These are phyloP conservation scores for Starmerella stellata DNA, from an alignment of 805 yeast species.

Conservation along the genomic window DNA sequence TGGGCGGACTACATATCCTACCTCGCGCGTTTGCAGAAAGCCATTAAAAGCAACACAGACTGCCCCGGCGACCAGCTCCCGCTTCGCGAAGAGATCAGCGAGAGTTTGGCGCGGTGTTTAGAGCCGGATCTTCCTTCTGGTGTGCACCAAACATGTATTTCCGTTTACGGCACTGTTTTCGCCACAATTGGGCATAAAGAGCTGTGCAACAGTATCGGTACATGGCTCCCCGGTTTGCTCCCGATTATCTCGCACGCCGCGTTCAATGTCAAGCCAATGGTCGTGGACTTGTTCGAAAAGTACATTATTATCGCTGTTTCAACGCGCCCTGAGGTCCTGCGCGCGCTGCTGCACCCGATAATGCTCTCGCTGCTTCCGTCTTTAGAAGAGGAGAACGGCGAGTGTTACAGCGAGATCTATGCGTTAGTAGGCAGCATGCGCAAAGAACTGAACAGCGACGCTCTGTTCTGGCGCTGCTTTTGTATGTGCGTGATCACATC, in stretches of 20 bases:
- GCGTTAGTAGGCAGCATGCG: conserved; percentile 44
- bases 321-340: conserved; percentile 21
- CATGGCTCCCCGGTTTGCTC: conserved; percentile 87
- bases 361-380: conserved; percentile 66
- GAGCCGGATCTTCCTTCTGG: conserved; percentile 80
- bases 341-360: conserved; percentile 46
- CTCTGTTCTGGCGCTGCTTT: conserved; percentile 73
- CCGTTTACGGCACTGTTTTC: conserved; percentile 56
- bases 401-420: conserved; percentile 47
- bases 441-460: conserved; percentile 39
- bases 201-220: conserved; percentile 36
- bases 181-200: conserved; percentile 38
- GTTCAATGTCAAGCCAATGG: conserved; percentile 65
- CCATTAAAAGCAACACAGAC: conserved; percentile 30
- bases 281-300: conserved; percentile 42
- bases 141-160: conserved; percentile 77
- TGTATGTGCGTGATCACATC: conserved; percentile 60
- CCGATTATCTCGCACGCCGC: conserved; percentile 81
- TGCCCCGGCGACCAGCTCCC: conserved; percentile 34
- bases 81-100: conserved; percentile 43
- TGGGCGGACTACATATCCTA: conserved; percentile 98
- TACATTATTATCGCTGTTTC: conserved; percentile 38
- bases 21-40: conserved; percentile 57
- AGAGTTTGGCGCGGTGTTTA: conserved; percentile 57
- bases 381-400: conserved; percentile 81